Percentiles rank a stretch among this genome's conserved stretches.
Conservation (phyloP, 768 basidiomycete species). For the Russula sp. region DNA sequence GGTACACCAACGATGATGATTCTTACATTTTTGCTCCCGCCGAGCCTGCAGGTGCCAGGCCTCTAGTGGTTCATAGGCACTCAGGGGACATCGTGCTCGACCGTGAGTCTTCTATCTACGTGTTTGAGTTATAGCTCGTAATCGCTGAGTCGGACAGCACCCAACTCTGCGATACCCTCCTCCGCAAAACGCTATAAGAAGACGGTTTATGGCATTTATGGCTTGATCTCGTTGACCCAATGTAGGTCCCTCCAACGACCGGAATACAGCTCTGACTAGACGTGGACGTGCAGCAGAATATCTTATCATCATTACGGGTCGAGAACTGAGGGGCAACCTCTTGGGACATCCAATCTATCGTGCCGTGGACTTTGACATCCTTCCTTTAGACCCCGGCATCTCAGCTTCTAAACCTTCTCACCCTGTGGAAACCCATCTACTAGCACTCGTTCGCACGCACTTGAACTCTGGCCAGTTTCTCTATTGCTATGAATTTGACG, state of each 20-base stretch:
- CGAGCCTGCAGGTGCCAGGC: slow-evolving; percentile 56
- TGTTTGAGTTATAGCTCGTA: slow-evolving; percentile 14
- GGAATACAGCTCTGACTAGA: slow-evolving; percentile 3
- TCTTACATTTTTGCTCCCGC: slow-evolving; percentile 78
- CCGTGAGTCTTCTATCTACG: slow-evolving; percentile 41
- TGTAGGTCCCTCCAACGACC: slow-evolving; percentile 45
- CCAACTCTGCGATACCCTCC: slow-evolving; percentile 41
- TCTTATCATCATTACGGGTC: slow-evolving; percentile 81
- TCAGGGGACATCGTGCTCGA: slow-evolving; percentile 76
- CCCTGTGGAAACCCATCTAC: slow-evolving; percentile 82
- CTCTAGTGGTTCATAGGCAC: slow-evolving; percentile 66
- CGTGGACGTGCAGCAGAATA: slow-evolving; percentile 71
- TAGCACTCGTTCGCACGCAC: slow-evolving; percentile 84
- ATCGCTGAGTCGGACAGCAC: slow-evolving; percentile 17
- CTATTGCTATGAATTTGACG: slow-evolving; percentile 88
- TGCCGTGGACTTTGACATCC: slow-evolving; percentile 86
- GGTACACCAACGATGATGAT: slow-evolving; percentile 68
- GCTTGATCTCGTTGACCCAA: slow-evolving; percentile 70
- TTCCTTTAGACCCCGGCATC: slow-evolving; percentile 75
- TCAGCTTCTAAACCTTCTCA: slow-evolving; percentile 68
- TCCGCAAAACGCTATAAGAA: slow-evolving; percentile 59
- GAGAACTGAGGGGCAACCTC: slow-evolving; percentile 72
- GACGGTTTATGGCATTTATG: slow-evolving; percentile 71
- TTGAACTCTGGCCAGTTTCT: slow-evolving; percentile 75
- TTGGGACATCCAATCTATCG: slow-evolving; percentile 86